phyloP scores from a whole-genome alignment of 2,329 filamentous ascomycete species.

The Cryphonectria naterciae region DNA sequence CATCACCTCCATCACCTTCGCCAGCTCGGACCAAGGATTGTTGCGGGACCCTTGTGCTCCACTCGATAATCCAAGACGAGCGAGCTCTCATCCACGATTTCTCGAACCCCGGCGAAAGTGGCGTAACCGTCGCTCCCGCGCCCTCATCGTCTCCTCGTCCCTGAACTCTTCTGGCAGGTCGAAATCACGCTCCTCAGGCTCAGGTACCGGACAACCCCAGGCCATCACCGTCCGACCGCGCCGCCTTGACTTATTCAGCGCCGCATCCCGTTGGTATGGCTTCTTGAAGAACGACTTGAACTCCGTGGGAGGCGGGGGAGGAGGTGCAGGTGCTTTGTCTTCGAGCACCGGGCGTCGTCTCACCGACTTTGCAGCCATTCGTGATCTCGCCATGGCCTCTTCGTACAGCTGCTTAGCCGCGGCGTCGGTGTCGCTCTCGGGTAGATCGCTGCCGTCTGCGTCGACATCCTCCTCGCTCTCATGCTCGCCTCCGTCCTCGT shows the following conservation, averaged over 20 bases:
- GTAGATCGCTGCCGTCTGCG: slow-evolving; percentile 58
- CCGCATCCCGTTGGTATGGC: slow-evolving; percentile 76
- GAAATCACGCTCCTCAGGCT: slow-evolving; percentile 73
- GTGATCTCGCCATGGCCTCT: slow-evolving; percentile 65
- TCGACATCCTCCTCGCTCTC: slow-evolving; percentile 36
- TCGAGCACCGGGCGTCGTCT: slow-evolving; percentile 37
- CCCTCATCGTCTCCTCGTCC: slow-evolving; percentile 59
- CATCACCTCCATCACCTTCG: not conserved
- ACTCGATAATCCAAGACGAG: not conserved
- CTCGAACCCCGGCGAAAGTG: slow-evolving; percentile 47
- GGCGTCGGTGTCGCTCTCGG: slow-evolving; percentile 72
- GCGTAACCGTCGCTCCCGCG: slow-evolving; percentile 66
- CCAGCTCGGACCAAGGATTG: not conserved
- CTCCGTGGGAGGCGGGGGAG: slow-evolving; percentile 54
- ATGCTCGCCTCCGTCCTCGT: slow-evolving; percentile 34
- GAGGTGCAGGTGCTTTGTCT: slow-evolving; percentile 36
- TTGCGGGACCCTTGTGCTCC: not conserved
- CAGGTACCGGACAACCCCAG: slow-evolving; percentile 82
- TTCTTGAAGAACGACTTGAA: slow-evolving; percentile 90
- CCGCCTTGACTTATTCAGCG: slow-evolving; percentile 73
- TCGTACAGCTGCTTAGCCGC: slow-evolving; percentile 75
- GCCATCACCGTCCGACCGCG: slow-evolving; percentile 72
- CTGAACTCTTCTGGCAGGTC: slow-evolving; percentile 69
- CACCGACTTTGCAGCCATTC: slow-evolving; percentile 41
- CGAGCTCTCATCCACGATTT: slow-evolving; percentile 23